Conservation (phyloP, 1,284 basidiomycete genomes). For the Wolfiporia cocos region DNA sequence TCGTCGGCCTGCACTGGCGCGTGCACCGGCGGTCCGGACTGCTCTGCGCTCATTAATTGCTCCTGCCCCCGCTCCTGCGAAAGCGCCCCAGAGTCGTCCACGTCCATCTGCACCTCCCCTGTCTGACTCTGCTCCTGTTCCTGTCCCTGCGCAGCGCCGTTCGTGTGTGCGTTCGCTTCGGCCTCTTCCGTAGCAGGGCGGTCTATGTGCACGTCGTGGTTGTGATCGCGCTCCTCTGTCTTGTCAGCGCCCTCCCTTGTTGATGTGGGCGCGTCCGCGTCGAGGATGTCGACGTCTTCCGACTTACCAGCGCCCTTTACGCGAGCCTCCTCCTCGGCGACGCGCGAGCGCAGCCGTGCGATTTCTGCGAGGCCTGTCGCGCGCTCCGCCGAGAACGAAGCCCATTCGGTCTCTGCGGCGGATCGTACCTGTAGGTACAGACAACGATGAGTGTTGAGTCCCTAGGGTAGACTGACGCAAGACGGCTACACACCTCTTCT, state of each 20-base stretch:
- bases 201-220: too few species aligned
- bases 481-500: conserved; percentile 40
- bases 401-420: conserved; percentile 65
- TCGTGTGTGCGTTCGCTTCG: conserved; percentile 10
- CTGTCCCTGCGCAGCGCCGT: conserved; percentile 13
- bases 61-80: conserved; percentile 7
- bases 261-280: conserved; percentile 7
- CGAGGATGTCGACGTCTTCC: conserved; percentile 12
- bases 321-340: conserved; percentile 48
- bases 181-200: conserved; percentile 16
- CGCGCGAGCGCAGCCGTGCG: conserved; percentile 50
- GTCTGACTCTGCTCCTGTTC: conserved; percentile 5
- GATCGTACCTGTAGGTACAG: conserved; percentile 42
- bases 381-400: conserved; percentile 54
- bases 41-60: conserved; percentile 25
- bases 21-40: conserved; percentile 23
- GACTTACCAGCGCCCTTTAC: conserved; percentile 31
- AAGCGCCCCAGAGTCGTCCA: conserved; percentile 15
- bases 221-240: too few species aligned
- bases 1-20: conserved; percentile 42
- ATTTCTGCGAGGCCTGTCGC: conserved; percentile 56
- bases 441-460: neutral
- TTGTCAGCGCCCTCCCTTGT: conserved; percentile 1
- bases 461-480: neutral
- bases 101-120: conserved; percentile 17